phyloP scores from a whole-genome alignment of 768 basidiomycete species.

The Saitozyma podzolica region DNA sequence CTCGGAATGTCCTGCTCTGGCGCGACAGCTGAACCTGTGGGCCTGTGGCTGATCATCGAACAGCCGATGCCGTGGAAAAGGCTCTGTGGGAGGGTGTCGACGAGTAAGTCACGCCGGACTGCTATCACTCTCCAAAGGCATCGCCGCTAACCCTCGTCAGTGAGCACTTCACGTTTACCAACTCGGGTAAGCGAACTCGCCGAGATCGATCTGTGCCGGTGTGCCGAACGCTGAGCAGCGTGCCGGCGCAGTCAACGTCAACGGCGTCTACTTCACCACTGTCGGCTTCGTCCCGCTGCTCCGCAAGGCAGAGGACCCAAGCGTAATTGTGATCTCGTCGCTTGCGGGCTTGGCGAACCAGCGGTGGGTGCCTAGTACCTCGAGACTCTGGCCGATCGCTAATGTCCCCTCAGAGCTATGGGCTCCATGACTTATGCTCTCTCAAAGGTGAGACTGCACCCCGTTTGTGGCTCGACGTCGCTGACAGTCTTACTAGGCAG shows the following conservation, averaged over 20 bases:
- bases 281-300: slow-evolving; percentile 37
- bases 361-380: no score
- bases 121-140: no score
- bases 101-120: no score
- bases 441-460: slow-evolving; percentile 25
- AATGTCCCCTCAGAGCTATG: slow-evolving; percentile 16
- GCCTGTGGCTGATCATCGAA: no score
- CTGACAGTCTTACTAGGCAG: slow-evolving; percentile 18
- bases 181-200: background rate
- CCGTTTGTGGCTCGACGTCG: no score
- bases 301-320: slow-evolving; percentile 27
- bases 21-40: no score
- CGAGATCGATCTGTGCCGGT: no score
- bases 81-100: no score
- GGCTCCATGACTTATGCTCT: slow-evolving; percentile 36
- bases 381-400: no score
- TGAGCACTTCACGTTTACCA: slow-evolving; percentile 35
- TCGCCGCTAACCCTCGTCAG: slow-evolving; percentile 3
- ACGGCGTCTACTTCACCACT: slow-evolving; percentile 43
- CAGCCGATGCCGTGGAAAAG: no score
- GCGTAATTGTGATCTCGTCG: slow-evolving; percentile 40
- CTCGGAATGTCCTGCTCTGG: no score
- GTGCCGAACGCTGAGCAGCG: no score
- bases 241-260: slow-evolving; percentile 28
- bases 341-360: slow-evolving; percentile 42